Conservation (phyloP, 768 basidiomycete species). For the Russula dissimulans region DNA sequence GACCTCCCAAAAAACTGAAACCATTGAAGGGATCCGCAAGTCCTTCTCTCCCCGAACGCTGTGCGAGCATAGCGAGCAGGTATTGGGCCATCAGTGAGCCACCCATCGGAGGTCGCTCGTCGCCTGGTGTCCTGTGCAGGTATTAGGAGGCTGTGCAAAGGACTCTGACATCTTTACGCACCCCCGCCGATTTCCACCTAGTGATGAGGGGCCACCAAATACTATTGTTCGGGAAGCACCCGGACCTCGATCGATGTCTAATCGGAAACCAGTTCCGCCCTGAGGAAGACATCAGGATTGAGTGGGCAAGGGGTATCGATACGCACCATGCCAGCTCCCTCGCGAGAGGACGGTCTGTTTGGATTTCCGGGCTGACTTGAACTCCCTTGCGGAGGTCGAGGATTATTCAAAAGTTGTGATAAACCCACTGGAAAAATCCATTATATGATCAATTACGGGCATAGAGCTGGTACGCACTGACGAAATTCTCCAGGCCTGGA, state of each 20-base stretch:
- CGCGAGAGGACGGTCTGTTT: neutral
- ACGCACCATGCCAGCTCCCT: neutral
- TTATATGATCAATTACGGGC: neutral
- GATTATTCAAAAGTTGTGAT: slow-evolving; percentile 2
- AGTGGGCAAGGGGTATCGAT: slow-evolving; percentile 17
- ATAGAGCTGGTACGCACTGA: slow-evolving; percentile 31
- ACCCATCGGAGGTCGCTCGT: slow-evolving; percentile 34
- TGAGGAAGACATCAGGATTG: slow-evolving; percentile 12
- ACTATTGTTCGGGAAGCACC: slow-evolving; percentile 29
- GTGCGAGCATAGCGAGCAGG: slow-evolving; percentile 49
- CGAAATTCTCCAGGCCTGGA: slow-evolving; percentile 37
- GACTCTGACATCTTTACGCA: slow-evolving; percentile 5
- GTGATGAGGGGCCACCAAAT: slow-evolving; percentile 29
- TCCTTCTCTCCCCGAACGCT: slow-evolving; percentile 34
- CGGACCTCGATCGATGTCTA: slow-evolving; percentile 30
- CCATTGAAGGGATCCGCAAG: slow-evolving; percentile 37
- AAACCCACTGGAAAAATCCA: slow-evolving; percentile 3
- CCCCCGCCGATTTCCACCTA: slow-evolving; percentile 21
- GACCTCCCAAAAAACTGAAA: slow-evolving; percentile 26
- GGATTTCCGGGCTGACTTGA: neutral
- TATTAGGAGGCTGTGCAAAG: slow-evolving; percentile 23
- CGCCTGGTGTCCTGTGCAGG: slow-evolving; percentile 26
- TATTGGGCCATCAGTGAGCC: slow-evolving; percentile 67
- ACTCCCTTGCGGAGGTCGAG: slow-evolving; percentile 1
- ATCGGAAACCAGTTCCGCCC: slow-evolving; percentile 25